Conservation (phyloP, 139 green algal genomes). For the Diplosphaera chodatii region DNA sequence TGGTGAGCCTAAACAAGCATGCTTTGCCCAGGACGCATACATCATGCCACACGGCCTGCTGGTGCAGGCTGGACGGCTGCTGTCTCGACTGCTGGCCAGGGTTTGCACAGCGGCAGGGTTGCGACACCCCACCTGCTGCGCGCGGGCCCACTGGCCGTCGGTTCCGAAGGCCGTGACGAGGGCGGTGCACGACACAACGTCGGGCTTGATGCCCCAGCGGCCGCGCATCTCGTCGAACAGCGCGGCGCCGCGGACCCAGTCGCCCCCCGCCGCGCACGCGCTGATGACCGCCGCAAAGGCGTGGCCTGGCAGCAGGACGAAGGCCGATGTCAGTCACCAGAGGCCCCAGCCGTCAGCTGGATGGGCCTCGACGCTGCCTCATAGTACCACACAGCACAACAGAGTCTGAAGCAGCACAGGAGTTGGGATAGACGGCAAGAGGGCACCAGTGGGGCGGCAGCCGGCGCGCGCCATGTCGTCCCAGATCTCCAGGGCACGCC, state of each 20-base stretch:
- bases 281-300: constrained; percentile 78
- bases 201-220: constrained; percentile 53
- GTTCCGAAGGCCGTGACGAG: constrained; percentile 75
- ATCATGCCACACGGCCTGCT: too few relatives aligned
- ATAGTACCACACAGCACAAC: too few relatives aligned
- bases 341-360: too few relatives aligned
- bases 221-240: constrained; percentile 83
- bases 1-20: too few relatives aligned
- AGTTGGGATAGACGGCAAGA: not conserved
- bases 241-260: constrained; percentile 63
- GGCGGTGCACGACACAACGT: constrained; percentile 86
- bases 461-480: constrained; percentile 61
- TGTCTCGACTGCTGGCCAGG: too few relatives aligned
- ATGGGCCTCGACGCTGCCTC: too few relatives aligned
- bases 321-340: too few relatives aligned
- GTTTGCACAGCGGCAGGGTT: too few relatives aligned
- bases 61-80: too few relatives aligned
- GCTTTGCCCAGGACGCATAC: too few relatives aligned
- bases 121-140: constrained; percentile 27
- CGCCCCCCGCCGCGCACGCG: constrained; percentile 63
- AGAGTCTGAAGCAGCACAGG: too few relatives aligned
- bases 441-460: constrained; percentile 45
- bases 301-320: too few relatives aligned
- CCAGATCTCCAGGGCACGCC: constrained; percentile 68
- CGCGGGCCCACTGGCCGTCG: constrained; percentile 67